Conservation (phyloP, 139 green algal species). For the Asterochloris sp. region DNA sequence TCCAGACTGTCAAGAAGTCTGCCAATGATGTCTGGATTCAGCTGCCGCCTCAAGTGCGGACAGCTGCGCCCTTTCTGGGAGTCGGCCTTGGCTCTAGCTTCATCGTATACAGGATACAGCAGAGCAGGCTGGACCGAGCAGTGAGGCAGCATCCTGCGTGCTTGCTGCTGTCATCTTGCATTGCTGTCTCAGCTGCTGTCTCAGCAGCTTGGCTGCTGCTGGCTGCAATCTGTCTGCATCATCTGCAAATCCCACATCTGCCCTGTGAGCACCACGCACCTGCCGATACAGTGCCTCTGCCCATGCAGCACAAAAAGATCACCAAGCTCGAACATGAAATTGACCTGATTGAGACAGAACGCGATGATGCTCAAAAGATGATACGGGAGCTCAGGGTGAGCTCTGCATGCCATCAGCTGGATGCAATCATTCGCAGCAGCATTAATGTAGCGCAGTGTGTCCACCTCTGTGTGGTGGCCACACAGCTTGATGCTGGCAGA, state of each 20-base stretch:
- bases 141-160: not conserved
- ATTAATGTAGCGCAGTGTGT: not conserved
- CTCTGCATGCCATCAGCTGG: not conserved
- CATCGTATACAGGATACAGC: slow-evolving; percentile 38
- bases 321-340: not conserved
- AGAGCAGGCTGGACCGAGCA: slow-evolving; percentile 25
- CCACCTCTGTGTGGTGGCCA: not conserved
- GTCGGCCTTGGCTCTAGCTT: slow-evolving; percentile 30
- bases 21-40: slow-evolving; percentile 21
- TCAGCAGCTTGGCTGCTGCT: not conserved
- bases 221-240: not conserved
- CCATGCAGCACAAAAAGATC: slow-evolving; percentile 1
- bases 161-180: not conserved
- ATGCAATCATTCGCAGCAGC: not conserved
- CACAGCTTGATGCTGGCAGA: not conserved
- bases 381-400: slow-evolving; percentile 6
- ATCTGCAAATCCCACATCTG: not conserved
- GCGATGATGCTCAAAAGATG: slow-evolving; percentile 5
- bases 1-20: slow-evolving; percentile 30
- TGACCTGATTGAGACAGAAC: not conserved
- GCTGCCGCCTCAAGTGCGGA: slow-evolving; percentile 44
- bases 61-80: slow-evolving; percentile 35
- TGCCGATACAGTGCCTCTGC: not conserved
- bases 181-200: not conserved
- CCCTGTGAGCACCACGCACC: too few relatives aligned